A percentile compares a stretch with the other conserved stretches of the same genome.
Conservation (phyloP, 768 basidiomycete species). For the Phylloporus sp. region DNA sequence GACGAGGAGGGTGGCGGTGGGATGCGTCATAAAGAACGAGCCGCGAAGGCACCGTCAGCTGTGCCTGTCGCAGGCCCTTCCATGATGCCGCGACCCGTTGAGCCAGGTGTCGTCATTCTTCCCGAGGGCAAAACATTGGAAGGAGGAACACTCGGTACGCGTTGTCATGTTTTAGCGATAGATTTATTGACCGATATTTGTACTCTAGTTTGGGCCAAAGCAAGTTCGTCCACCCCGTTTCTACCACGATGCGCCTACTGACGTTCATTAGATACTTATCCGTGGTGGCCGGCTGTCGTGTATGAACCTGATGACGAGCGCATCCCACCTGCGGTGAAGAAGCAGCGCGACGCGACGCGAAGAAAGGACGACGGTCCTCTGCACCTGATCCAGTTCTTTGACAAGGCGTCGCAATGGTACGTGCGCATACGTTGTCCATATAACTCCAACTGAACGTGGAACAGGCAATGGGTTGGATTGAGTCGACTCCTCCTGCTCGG, state of each 20-base stretch:
- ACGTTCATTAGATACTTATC: conserved; percentile 57
- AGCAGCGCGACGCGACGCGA: conserved; percentile 27
- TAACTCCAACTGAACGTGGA: conserved; percentile 1
- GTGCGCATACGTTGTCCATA: conserved; percentile 10
- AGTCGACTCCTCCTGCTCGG: conserved; percentile 63
- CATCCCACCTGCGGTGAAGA: conserved; percentile 45
- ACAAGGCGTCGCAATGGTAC: conserved; percentile 62
- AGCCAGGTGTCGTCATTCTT: conserved; percentile 33
- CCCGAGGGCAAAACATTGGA: conserved; percentile 38
- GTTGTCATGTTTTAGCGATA: not conserved
- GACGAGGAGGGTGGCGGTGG: conserved; percentile 18
- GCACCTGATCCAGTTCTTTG: conserved; percentile 79
- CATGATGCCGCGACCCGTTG: conserved; percentile 10
- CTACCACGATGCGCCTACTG: not conserved
- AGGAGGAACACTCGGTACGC: conserved; percentile 64
- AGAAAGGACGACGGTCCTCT: conserved; percentile 40
- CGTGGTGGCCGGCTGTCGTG: conserved; percentile 87
- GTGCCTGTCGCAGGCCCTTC: conserved; percentile 10
- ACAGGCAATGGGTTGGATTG: conserved; percentile 60
- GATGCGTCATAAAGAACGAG: conserved; percentile 4
- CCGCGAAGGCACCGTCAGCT: not conserved
- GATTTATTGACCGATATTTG: not conserved
- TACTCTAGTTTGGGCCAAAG: conserved; percentile 78
- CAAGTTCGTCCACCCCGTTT: conserved; percentile 38
- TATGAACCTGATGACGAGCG: conserved; percentile 55